Conservation (phyloP, 441 rosid genomes). For the Adansonia gregorii region DNA sequence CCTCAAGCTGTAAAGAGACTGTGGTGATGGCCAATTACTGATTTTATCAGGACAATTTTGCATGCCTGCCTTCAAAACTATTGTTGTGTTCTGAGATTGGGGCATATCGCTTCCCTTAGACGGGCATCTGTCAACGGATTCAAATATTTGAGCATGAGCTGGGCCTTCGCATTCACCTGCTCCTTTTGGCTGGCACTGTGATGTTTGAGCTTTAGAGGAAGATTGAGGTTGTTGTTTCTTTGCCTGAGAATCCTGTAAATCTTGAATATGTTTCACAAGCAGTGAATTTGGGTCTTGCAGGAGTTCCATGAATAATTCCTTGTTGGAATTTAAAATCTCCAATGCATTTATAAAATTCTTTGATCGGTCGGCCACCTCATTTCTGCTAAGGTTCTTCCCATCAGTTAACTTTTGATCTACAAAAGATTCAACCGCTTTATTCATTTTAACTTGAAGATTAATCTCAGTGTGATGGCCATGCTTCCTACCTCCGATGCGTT, state of each 20-base stretch:
- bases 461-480: constrained; percentile 35
- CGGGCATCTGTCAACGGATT: too few relatives aligned
- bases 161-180: constrained; percentile 29
- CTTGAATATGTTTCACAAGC: constrained; percentile 56
- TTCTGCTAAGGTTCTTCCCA: constrained; percentile 34
- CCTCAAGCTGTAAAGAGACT: constrained; percentile 28
- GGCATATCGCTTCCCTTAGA: neutral
- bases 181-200: constrained; percentile 23
- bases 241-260: constrained; percentile 45
- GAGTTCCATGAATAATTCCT: constrained; percentile 66
- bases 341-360: constrained; percentile 74
- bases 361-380: constrained; percentile 39
- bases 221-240: constrained; percentile 31
- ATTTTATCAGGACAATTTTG: constrained; percentile 36
- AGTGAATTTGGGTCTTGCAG: constrained; percentile 76
- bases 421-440: constrained; percentile 63
- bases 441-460: constrained; percentile 51
- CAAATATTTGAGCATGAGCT: neutral
- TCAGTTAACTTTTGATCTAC: constrained; percentile 51
- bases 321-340: constrained; percentile 67
- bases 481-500: constrained; percentile 23
- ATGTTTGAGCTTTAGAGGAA: constrained; percentile 24
- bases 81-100: constrained; percentile 39
- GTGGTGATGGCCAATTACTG: constrained; percentile 32
- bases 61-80: constrained; percentile 57